Evolutionary conservation across 208 protist genomes (phyloP), one percentile per base, ranked within the genome.

Genomic region (Trypanosomatidae sp.): DNA sequence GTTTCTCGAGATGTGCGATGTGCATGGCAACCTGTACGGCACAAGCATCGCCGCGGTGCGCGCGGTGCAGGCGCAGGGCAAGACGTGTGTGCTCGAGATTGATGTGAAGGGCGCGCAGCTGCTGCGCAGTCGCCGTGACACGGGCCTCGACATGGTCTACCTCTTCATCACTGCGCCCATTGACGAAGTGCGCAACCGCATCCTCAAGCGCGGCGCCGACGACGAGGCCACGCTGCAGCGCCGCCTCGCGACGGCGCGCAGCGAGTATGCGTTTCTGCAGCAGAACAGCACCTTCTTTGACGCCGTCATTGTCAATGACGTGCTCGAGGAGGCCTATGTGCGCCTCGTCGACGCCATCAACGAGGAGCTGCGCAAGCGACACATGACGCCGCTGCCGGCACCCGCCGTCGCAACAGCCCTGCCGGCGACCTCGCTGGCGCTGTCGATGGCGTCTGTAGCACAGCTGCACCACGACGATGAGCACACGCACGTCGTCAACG

Each of bases 1-100:
- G 44, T 96, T 97, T 52, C 45, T 97, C 24, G 92, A 97, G 64
- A 30, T 79, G 15, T 93, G 87, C 56, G 55, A 88, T 19, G 90
- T 97, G 21, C 92, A 97, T 68, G 87, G 88, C 32, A 97, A 97
- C 64, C 65, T 91, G 37, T 98, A 98, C 69, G 95, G 95, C 42
- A 98, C 95, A n/a, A 76, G 61, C 32, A 59, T 80, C 19, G 62
- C 50, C 5, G 83, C 88, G 5, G 72, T 98, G 15, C 44, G 75
- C 8, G 53, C 53, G 11, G 90, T 97, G 10, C 53, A 65, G 22
- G 53, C 66, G 13, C 33, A 56, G 8, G 80, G 80, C 20, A 88
- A 84, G 51, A 48, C 84, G 6, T 93, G 83, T 46, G 54, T 96
- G 18, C 49, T 96, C n/a, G 89, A 96, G 58, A 79, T 96, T 7